Base-by-base conservation (phyloP, 2,329 filamentous ascomycete species). In the Xylaria sp. region DNA sequence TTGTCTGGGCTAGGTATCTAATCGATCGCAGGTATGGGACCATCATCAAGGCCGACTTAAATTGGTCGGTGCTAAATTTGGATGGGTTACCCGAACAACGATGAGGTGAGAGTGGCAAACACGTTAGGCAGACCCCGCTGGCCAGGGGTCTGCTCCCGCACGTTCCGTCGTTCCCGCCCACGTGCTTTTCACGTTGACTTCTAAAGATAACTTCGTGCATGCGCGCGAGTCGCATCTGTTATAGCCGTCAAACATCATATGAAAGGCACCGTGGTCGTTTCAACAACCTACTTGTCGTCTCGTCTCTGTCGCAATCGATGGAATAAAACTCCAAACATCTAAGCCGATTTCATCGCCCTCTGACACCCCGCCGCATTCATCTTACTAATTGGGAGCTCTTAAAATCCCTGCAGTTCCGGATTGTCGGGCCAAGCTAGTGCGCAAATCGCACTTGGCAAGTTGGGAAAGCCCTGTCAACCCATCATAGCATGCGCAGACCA, bases 341-440 rank as follows among this genome's bases (percentile, higher is more conserved):
- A 47, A 8, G 13, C 39, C 18, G 35, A 35, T 23, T 10, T 30
- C 34, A 19, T 49, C 23, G 23, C 18, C 51, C 8, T 30, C 35
- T 18, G 6, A n/a, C 4, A 16, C 37, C 37, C 39, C 37, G 19
- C 35, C 23, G 52, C 23, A 19, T 10, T 18, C 35, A 42, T 34
- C n/a, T 9, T 48, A n/a, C n/a, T n/a, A 19, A 23, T 53, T 58
- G 55, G 49, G 49, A 19, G 55, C 55, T 42, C 49, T 58, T 58
- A 48, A 46, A 35, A 10, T 16, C 47, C 55, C 48, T 51, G 55
- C 34, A 35, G 54, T 47, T 35, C 59, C 59, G 7, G 23, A 46
- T 47, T 54, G 59, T 52, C 48, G 59, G 59, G 59, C 39, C 55
- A 37, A 52, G n/a, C 23, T 34, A 56, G 18, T 11, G n/a, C 48